These are phyloP conservation scores for Leersia perrieri DNA, from an alignment of 176 grass and related monocot genomes.

Conservation along the genomic window DNA sequence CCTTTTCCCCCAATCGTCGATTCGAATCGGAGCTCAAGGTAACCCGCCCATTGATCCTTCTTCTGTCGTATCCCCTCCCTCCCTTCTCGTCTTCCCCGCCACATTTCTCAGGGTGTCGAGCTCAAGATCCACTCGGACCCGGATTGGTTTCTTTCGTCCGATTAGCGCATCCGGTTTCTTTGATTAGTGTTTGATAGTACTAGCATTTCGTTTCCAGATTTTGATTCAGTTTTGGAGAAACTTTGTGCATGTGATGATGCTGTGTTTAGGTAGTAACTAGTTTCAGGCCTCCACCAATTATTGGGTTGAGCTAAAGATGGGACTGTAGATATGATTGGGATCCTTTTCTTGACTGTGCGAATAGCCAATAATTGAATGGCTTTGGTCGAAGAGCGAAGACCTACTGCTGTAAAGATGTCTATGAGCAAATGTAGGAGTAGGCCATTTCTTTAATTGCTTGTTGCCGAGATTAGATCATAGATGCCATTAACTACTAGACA, in stretches of 20 bases:
- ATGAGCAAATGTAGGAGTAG: conserved; percentile 1
- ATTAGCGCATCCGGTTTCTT: not conserved
- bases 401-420: not conserved
- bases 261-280: conserved; percentile 17
- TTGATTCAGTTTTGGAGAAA: conserved; percentile 3
- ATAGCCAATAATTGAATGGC: conserved; percentile 11
- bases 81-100: not conserved
- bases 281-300: conserved; percentile 18
- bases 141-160: not conserved
- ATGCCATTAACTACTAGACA: not conserved
- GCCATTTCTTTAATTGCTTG: not conserved
- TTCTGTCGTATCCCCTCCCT: not conserved
- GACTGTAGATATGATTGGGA: conserved; percentile 16
- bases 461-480: not conserved
- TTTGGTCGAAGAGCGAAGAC: not conserved
- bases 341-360: conserved; percentile 9
- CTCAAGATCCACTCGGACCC: not conserved
- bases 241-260: conserved; percentile 15
- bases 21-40: not conserved
- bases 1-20: not conserved
- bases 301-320: conserved; percentile 22
- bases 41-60: too few relatives aligned
- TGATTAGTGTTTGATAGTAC: not conserved
- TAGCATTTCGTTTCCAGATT: not conserved
- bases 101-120: too few relatives aligned